Evolutionary conservation across 192 early-diverging fungal species (phyloP).

Genomic region (Phycomyces nitens): DNA sequence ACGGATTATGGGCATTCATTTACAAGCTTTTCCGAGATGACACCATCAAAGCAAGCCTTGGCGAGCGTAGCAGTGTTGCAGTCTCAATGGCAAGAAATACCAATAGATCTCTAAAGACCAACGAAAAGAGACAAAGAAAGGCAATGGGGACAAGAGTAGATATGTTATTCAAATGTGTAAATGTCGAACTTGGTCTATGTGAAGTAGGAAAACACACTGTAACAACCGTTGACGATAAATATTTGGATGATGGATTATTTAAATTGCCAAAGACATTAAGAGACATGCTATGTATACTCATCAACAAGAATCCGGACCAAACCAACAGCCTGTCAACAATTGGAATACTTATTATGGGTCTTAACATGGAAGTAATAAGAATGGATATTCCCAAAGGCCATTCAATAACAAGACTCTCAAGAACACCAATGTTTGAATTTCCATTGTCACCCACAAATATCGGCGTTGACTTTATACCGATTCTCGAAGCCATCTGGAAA

Average conservation of each 20-base stretch:
- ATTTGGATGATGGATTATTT: constrained; percentile 4
- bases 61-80: not conserved
- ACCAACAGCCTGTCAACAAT: not conserved
- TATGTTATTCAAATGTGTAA: not conserved
- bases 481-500: constrained; percentile 10
- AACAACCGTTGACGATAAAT: not conserved
- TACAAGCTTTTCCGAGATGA: not conserved
- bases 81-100: not conserved
- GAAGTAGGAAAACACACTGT: constrained; percentile 3
- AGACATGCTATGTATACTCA: not conserved
- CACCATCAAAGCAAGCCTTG: not conserved
- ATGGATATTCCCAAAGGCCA: constrained; percentile 1
- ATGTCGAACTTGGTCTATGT: not conserved
- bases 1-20: constrained; percentile 3
- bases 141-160: not conserved
- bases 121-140: constrained; percentile 4
- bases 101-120: not conserved
- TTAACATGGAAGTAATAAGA: not conserved
- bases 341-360: constrained; percentile 2
- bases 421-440: constrained; percentile 13
- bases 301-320: not conserved
- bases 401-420: not conserved
- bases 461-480: not conserved
- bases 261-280: not conserved
- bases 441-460: not conserved